Evolutionary conservation across 73 alveolate genomes (phyloP).

Genomic region (Loxodes magnus): DNA sequence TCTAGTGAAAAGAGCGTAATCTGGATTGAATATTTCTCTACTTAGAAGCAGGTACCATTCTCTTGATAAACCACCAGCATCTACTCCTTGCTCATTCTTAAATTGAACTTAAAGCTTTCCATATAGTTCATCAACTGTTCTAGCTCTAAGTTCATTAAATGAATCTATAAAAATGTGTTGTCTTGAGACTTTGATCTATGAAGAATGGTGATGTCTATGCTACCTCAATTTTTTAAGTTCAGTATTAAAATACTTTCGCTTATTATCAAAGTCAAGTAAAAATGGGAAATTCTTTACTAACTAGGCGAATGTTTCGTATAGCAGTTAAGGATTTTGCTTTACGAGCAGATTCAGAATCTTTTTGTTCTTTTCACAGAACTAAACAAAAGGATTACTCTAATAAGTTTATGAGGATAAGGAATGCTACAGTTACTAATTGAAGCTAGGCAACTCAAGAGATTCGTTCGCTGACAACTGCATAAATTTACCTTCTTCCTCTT

Average conservation of each 20-base stretch:
- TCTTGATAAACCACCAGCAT: conserved; percentile 98
- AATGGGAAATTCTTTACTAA: conserved; percentile 16
- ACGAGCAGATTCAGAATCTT: background rate
- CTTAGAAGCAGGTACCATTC: conserved; percentile 97
- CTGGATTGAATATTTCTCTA: conserved; percentile 94
- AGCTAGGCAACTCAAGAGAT: no score
- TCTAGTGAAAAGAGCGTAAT: conserved; percentile 62
- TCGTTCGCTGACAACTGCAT: no score
- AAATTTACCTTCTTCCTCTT: no score
- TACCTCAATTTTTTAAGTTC: conserved; percentile 35
- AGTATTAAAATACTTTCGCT: conserved; percentile 54
- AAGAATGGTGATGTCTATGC: conserved; percentile 17
- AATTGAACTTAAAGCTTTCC: conserved; percentile 27
- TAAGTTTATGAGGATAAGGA: no score
- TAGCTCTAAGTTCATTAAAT: conserved; percentile 34
- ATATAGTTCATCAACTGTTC: conserved; percentile 53
- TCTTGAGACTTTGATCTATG: conserved; percentile 42
- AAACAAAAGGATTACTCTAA: background rate
- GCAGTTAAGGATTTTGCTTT: background rate
- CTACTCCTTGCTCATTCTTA: conserved; percentile 94
- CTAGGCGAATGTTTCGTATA: background rate
- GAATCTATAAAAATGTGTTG: conserved; percentile 55
- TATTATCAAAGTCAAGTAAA: conserved; percentile 64
- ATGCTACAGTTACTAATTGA: no score
- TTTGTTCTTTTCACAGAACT: background rate